Evolutionary conservation across 805 yeast genomes (phyloP), one percentile per base, ranked within the genome.

Genomic region (Lipomyces orientalis): DNA sequence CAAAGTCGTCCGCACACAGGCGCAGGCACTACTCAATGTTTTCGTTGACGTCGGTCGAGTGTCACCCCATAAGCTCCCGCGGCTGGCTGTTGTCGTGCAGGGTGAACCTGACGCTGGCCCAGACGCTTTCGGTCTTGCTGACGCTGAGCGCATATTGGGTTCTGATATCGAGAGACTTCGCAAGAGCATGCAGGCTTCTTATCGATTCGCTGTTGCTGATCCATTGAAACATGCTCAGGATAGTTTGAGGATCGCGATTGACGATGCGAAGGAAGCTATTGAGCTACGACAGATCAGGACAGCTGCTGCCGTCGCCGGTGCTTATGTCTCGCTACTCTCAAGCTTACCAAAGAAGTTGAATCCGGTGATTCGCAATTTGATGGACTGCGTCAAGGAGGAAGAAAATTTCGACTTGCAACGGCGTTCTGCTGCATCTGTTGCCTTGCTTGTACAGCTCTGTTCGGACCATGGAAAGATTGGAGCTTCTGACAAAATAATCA

Each of bases 41-140:
- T 91, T 95, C 78, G 85, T 88, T 52, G 92, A 89, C 60, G 85
- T 83, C 39, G 97, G 94, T 4, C 90, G 89, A 77, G 78, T 94
- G 25, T 83, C 94, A 0, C 85, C 87, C 12, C 81, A 85, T 25
- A 89, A 88, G 75, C 77, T 92, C 4, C 98, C 98, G 0, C 90
- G 88, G 63, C 78, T 95, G 22, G 95, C 99, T 0, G 88, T 93
- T 4, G 87, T 93, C 9, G 97, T 94, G 3, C 94, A 93, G 77
- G 99, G 99, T 46, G 98, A 95, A 76, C 83, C 87, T 0, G 97
- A 91, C 67, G 97, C 98, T 1, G 98, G 97, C 1, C 92, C 97
- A 0, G 93, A 89, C 73, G 98, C 98, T 0, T 95, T 95, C 79
- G 86, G 92, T 16, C 77, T 95, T 54, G 90, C 85, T 55, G 85